Base-by-base conservation (phyloP, 1,139 yeast genomes). In the Geotrichum australiense region DNA sequence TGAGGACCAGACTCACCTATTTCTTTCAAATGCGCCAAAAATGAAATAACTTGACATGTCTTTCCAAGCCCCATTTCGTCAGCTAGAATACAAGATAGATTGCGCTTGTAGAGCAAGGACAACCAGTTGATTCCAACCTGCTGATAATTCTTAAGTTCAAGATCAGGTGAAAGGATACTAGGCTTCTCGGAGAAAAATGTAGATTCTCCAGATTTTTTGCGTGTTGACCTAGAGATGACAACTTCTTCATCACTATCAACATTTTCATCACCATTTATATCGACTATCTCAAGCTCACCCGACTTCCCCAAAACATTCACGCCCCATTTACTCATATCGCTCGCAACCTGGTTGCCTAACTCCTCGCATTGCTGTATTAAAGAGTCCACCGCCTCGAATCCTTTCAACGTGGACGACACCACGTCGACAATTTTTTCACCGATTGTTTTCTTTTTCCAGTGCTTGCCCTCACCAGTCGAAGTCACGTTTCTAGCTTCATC, bases 51-150 rank as follows among this genome's bases (percentile, higher is more conserved):
- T 64, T 91, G 97, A 61, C 95, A 83, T 0, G 97, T 91, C 59
- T 91, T 91, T 45, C 98, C 98, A 40, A 91, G 68, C 10, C 97
- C 97, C 97, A 89, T 87, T 62, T 91, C 99, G 64, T 91, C 99
- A 0, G 98, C 99, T 38, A 91, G 68, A 46, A 91, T 91, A 64
- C 98, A 89, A 6, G 96, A 86, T 45, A 91, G 69, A 19, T 77
- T 73, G 55, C 83, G 77, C 46, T 75, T 76, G 61, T 89, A 91
- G 29, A 93, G 68, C 43, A 91, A 62, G 50, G 80, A 74, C 43
- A 93, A 68, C 99, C 99, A 93, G 59, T 91, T 91, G 43, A 93
- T 68, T 39, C 99, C 99, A 15, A 91, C 94, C 55, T 87, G 91
- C 66, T 91, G 98, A 60, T 91, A 91, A 55, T 78, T 80, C 56